Evolutionary conservation across 257 asterid species (phyloP).

Genomic region (Solanum corneliomulleri): DNA sequence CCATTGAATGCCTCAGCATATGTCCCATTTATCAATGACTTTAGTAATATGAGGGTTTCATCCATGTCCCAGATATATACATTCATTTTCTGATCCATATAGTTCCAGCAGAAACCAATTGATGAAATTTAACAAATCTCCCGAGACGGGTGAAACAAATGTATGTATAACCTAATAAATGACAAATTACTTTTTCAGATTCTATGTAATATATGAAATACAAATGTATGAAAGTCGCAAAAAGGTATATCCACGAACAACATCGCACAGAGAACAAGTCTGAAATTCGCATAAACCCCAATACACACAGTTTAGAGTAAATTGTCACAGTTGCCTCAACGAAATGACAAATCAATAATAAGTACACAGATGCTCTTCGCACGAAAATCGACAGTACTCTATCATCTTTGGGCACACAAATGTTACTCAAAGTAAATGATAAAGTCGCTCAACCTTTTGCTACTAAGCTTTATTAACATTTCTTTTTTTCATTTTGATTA

Average conservation of each 20-base stretch:
- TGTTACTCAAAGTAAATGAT: background rate
- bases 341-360: background rate
- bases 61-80: slow-evolving; percentile 99
- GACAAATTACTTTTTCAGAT: background rate
- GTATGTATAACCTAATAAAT: background rate
- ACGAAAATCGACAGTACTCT: background rate
- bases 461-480: background rate
- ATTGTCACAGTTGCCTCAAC: background rate
- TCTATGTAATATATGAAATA: background rate
- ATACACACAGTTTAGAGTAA: background rate
- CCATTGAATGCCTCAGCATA: slow-evolving; percentile 68
- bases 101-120: background rate
- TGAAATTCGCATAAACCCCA: background rate
- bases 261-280: background rate
- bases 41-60: slow-evolving; percentile 87
- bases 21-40: slow-evolving; percentile 59
- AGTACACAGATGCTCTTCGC: background rate
- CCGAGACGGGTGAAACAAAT: background rate
- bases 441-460: background rate
- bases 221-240: background rate
- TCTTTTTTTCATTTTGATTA: background rate
- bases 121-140: background rate
- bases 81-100: slow-evolving; percentile 45
- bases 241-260: background rate
- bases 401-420: background rate